Conservation (phyloP, 2,329 filamentous ascomycete genomes). For the Teratosphaeria destructans region DNA sequence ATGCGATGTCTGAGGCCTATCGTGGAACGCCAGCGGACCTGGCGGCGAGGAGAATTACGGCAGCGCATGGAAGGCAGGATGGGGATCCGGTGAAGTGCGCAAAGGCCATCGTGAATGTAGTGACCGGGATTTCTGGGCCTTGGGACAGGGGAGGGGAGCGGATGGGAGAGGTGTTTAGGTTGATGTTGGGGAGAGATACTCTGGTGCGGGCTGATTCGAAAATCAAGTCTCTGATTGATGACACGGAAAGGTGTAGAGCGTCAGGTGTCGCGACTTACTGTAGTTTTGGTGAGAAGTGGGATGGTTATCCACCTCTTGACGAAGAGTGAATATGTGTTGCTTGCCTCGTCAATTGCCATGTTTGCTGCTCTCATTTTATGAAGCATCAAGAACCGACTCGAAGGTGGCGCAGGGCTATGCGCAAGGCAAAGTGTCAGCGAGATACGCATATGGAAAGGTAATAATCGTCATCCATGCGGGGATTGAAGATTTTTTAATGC, state of each 20-base stretch:
- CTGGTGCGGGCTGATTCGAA: constrained; percentile 12
- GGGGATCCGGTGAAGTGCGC: constrained; percentile 29
- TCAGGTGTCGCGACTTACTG: constrained; percentile 5
- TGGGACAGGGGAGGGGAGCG: constrained; percentile 25
- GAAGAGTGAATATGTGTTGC: background rate
- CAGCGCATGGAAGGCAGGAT: constrained; percentile 16
- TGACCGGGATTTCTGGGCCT: constrained; percentile 8
- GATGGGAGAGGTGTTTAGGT: constrained; percentile 18
- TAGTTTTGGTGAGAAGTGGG: constrained; percentile 1
- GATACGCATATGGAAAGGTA: background rate
- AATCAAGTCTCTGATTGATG: constrained; percentile 5
- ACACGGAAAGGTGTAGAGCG: constrained; percentile 3
- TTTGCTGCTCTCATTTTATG: no score
- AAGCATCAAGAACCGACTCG: no score
- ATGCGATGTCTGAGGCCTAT: constrained; percentile 8
- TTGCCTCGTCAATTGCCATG: background rate
- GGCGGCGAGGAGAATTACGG: constrained; percentile 5
- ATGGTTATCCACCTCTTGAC: constrained; percentile 5
- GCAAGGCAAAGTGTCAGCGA: no score
- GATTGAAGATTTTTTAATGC: background rate
- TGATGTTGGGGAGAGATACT: constrained; percentile 31
- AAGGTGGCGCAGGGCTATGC: no score
- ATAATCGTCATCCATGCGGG: background rate
- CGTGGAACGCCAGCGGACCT: constrained; percentile 1
- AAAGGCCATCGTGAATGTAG: constrained; percentile 30